Evolutionary conservation across 768 basidiomycete genomes (phyloP), one percentile per base, ranked within the genome.

Genomic region (Floccularia luteovirens): DNA sequence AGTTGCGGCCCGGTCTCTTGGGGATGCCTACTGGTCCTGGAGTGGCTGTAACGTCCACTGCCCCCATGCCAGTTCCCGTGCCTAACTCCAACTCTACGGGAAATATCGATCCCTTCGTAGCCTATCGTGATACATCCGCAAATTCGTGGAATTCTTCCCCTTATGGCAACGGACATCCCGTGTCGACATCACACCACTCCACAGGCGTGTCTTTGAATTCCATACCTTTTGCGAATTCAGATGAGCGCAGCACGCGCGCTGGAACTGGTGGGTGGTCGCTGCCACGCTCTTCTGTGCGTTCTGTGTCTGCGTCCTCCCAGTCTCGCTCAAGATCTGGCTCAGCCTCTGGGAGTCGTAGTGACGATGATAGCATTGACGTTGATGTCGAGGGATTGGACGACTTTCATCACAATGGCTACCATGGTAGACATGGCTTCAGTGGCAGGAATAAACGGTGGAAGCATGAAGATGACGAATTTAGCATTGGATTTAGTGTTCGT

Each of bases 1-100:
- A 78, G 39, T 61, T 84, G 13, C 69, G 77, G 24, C 80, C 82
- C 14, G 79, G 79, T 7, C 55, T 82, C 7, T 48, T 71, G 24
- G 62, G 62, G 7, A 59, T 65, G 22, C 56, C 61, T 4, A 67
- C 58, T 19, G 43, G 42, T 31, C 43, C 42, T 31, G 31, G 39
- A 27, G 42, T 32, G 22, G 38, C 39, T 17, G 33, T 39, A 2
- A 38, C 37, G 28, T 17, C 31, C 5, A 30, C 39, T 34, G 27
- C 36, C 19, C 57, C 66, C 10, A 53, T 58, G 20, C 60, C 69
- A 6, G 57, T 68, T 3, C 67, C 66, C 4, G 56, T 60, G 12
- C 52, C 58, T 0, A 36, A 31, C 22, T 47, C 56, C 27, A 24
- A 46, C 25, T 43, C 36, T 36, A 36, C 43, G 40, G 31, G 16